phyloP scores from a whole-genome alignment of 2,329 filamentous ascomycete species.

The Helotiales sp. region DNA sequence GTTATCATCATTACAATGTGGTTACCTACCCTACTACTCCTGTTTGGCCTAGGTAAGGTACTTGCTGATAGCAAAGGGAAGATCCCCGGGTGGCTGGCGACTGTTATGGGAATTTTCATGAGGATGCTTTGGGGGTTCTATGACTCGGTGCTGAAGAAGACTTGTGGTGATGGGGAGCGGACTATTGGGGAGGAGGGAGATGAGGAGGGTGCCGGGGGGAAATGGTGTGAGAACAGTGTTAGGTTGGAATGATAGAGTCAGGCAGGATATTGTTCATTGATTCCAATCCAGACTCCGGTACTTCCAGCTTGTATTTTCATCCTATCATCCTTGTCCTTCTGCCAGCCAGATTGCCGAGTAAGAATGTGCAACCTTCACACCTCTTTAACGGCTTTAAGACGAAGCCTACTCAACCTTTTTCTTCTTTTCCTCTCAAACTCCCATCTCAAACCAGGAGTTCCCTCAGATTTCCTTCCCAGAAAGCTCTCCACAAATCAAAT shows the following conservation, averaged over 20 bases:
- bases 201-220: conserved; percentile 13
- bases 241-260: conserved; percentile 1
- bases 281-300: too few relatives aligned
- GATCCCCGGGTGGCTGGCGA: conserved; percentile 69
- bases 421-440: not conserved
- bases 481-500: not conserved
- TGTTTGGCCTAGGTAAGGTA: conserved; percentile 54
- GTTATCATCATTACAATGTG: conserved; percentile 65
- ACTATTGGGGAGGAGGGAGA: conserved; percentile 45
- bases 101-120: conserved; percentile 57
- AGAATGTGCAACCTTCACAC: too few relatives aligned
- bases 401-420: not conserved
- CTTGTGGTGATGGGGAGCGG: conserved; percentile 88
- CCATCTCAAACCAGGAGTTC: not conserved
- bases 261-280: too few relatives aligned
- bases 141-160: conserved; percentile 63
- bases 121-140: conserved; percentile 66
- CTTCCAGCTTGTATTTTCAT: too few relatives aligned
- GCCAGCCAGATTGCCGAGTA: too few relatives aligned
- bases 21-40: conserved; percentile 59
- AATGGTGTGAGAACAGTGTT: conserved; percentile 19
- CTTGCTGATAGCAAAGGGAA: conserved; percentile 70
- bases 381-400: too few relatives aligned
- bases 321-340: too few relatives aligned
- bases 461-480: too few relatives aligned